Evolutionary conservation across 371 early-diverging fungal genomes (phyloP), one percentile per base, ranked within the genome.

Genomic region (Mortierella sp.): DNA sequence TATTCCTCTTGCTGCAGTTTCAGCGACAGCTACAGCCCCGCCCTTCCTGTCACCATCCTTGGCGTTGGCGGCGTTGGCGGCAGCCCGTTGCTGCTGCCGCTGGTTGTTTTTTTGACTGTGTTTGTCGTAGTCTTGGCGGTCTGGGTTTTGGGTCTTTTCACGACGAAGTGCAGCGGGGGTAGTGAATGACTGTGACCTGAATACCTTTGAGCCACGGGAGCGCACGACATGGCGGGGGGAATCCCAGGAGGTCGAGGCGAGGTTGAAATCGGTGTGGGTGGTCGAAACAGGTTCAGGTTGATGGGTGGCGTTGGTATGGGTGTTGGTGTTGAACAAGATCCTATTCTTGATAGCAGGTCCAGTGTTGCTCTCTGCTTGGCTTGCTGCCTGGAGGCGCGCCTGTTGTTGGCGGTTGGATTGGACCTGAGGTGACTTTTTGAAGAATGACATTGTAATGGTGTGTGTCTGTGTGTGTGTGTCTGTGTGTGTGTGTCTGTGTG

Each of bases 91-190:
- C 44, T 77, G 73, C 73, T 31, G 76, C 42, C 72, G 63, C 74
- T 80, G 87, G 79, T 81, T 83, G 74, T 78, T 65, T 75, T 80
- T 58, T 28, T 84, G 70, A 54, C 82, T 47, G 84, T 76, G 65
- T 78, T 85, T 72, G 77, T 82, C 48, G 72, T 81, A 75, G 83
- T 76, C 73, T 73, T 76, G 74, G 81, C 84, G 48, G 55, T 88
- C 81, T 78, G 79, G 83, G 83, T 70, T 89, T 84, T 72, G 89
- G 82, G 79, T 92, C 88, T 80, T 76, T 81, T 92, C 91, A 44
- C 96, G 91, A 63, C 93, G 93, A 68, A 95, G 88, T 80, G 94
- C 95, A 8, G 95, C 92, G 0, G 96, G 96, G n/a, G 89, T 89
- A 14, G 93, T 90, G 79, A 95, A 95, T 13, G 86, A 77, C 21